These are phyloP conservation scores for Hypoxylon sp. DNA, from an alignment of 2,329 filamentous ascomycete species.

Conservation along the genomic window DNA sequence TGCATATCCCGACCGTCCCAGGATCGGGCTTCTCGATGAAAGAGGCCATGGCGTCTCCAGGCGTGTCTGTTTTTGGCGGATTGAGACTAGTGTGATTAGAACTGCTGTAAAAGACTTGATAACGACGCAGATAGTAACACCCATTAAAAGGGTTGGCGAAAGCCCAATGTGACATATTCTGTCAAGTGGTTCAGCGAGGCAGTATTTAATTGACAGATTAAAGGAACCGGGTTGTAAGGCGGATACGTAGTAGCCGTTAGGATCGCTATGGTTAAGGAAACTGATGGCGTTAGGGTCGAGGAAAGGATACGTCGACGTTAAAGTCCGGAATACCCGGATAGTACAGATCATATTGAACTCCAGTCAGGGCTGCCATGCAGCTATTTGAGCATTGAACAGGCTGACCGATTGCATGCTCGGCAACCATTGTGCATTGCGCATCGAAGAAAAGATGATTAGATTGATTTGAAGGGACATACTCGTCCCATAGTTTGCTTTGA, in stretches of 20 bases:
- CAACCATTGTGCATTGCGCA: constrained; percentile 39
- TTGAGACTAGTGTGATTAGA: constrained; percentile 51
- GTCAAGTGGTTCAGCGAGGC: constrained; percentile 40
- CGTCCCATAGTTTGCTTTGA: constrained; percentile 40
- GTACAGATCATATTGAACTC: neutral
- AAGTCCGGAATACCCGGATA: neutral
- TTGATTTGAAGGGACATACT: constrained; percentile 39
- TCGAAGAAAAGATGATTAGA: constrained; percentile 44
- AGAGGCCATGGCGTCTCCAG: constrained; percentile 39
- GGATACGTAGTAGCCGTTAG: neutral
- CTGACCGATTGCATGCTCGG: neutral
- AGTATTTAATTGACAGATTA: constrained; percentile 40
- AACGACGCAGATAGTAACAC: constrained; percentile 54
- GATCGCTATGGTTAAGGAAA: neutral
- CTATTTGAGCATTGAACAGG: constrained; percentile 11
- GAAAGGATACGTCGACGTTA: constrained; percentile 20
- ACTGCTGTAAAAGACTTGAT: constrained; percentile 59
- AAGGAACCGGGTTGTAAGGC: constrained; percentile 13
- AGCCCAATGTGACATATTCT: constrained; percentile 43
- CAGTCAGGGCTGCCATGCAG: constrained; percentile 14
- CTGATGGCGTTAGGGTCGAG: neutral
- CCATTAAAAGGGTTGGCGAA: constrained; percentile 43
- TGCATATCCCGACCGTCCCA: constrained; percentile 23
- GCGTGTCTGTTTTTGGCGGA: constrained; percentile 49
- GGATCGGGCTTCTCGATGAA: constrained; percentile 38